A percentile compares a stretch with the other conserved stretches of the same genome.
These are phyloP conservation scores for Calonectria crousiana DNA, from an alignment of 2,329 filamentous ascomycete genomes.

Conservation along the genomic window DNA sequence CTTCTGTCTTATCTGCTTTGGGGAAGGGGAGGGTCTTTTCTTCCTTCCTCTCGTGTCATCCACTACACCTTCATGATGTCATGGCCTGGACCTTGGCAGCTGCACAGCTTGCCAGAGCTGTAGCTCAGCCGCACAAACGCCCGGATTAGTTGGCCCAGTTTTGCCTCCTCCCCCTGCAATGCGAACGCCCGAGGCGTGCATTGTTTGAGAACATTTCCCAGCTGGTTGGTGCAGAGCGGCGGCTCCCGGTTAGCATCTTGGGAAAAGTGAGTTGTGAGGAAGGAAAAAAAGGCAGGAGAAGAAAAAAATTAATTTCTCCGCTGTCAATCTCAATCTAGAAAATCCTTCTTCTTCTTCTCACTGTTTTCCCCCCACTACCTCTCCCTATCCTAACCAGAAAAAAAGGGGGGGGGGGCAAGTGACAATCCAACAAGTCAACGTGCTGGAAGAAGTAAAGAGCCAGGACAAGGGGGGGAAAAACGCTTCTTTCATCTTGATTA, in stretches of 20 bases:
- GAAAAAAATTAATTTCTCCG: background rate
- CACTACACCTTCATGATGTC: conserved; percentile 22
- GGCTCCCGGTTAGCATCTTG: background rate
- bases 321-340: background rate
- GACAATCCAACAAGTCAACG: background rate
- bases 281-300: background rate
- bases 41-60: background rate
- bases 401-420: background rate
- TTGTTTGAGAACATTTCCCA: background rate
- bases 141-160: background rate
- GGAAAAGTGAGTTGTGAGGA: background rate
- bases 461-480: too few relatives aligned
- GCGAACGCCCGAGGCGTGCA: background rate
- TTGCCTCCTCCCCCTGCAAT: background rate
- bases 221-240: too few relatives aligned
- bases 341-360: background rate
- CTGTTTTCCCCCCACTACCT: background rate
- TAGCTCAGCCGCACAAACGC: conserved; percentile 4
- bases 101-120: background rate
- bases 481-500: background rate
- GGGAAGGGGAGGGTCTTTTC: background rate
- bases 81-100: background rate
- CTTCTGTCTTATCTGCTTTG: background rate
- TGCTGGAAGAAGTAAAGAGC: background rate
- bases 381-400: background rate